Evolutionary conservation across 2,329 filamentous ascomycete genomes (phyloP), one percentile per base, ranked within the genome.

Genomic region (Cadophora malorum): DNA sequence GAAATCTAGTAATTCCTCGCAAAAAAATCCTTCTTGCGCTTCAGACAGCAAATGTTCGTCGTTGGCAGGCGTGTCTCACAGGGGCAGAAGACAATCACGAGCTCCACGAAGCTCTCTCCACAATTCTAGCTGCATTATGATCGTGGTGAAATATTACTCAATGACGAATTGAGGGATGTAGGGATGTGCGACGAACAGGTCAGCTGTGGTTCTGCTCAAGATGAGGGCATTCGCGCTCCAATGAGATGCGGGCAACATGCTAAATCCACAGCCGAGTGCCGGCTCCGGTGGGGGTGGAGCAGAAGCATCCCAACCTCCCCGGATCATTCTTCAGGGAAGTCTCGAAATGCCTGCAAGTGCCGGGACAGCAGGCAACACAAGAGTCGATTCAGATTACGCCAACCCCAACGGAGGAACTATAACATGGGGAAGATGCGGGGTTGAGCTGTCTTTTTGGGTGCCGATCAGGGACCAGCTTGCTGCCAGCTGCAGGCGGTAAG

Each of bases 371-470:
- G 25, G 33, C 2, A 4, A 55, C 23, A 19, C 14, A 19, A 28
- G 14, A 31, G 50, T 53, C 25, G 3, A 9, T 55, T 55, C 28
- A 55, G 6, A 33, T 19, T 21, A 55, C 28, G 52, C 52, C 28
- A 5, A 55, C 52, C 25, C 52, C 52, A 55, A 19, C 52, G 52
- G 52, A 55, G 28, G 25, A 8, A 31, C 16, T 6, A 33, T 55
- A 9, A 55, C 28, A 31, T 33, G 52, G 52, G 52, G 28, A 55
- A 55, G 52, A 55, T 55, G 52, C 25, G 52, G 52, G 52, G 52
- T 55, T 33, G 25, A 8, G 52, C 1, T 19, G 0, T 5, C 33
- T 33, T 53, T 53, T 19, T 14, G 28, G 12, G 14, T 16, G 50
- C 50, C 50, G 52, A 55, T 55, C 52, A 55, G 52, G 28, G 25